Evolutionary conservation across 176 grass and related monocot species (phyloP).

Genomic region (Themeda triandra): DNA sequence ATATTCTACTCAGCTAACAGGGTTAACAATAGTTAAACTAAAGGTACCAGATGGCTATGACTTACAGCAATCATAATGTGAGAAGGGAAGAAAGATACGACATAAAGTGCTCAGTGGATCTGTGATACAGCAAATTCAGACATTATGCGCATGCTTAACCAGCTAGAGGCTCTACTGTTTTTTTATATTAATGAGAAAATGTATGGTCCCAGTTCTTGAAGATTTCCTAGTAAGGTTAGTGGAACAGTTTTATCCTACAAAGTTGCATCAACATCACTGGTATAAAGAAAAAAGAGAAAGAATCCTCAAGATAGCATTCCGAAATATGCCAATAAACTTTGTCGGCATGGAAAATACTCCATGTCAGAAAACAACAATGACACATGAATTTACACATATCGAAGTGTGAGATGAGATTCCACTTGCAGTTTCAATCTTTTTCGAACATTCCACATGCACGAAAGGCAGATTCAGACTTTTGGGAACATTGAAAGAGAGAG

Average conservation of each 20-base stretch:
- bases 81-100: no score
- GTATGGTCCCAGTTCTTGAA: conserved; percentile 8
- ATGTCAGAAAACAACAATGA: conserved; percentile 6
- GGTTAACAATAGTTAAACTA: not conserved
- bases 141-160: conserved; percentile 33
- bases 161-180: conserved; percentile 15
- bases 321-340: not conserved
- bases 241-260: conserved; percentile 31
- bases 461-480: not conserved
- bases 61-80: not conserved
- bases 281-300: not conserved
- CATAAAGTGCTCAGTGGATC: no score
- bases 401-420: not conserved
- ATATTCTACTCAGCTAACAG: conserved; percentile 4
- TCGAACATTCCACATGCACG: conserved; percentile 8
- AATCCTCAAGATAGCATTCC: not conserved
- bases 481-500: conserved; percentile 21
- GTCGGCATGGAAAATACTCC: not conserved
- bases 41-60: not conserved
- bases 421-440: conserved; percentile 22
- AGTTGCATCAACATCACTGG: not conserved
- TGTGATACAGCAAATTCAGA: not conserved
- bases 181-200: conserved; percentile 2
- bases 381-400: conserved; percentile 1
- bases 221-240: not conserved